Base-by-base conservation (phyloP, 1,284 basidiomycete species). In the Malassezia caprae region DNA sequence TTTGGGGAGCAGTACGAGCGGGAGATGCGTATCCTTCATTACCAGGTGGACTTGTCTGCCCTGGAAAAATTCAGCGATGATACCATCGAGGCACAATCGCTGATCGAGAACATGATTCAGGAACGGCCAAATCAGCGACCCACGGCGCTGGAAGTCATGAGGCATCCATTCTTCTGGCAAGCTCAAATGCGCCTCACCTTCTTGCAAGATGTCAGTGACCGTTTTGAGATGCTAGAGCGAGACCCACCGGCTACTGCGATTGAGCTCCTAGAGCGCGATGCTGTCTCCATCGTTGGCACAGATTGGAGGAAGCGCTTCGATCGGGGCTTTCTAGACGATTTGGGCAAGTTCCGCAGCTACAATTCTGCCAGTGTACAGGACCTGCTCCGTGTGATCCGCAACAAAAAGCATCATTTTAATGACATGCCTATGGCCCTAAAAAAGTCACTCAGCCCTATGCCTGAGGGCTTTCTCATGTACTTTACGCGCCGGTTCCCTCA, bases 341-440 rank as follows among this genome's bases (percentile, higher is more conserved):
- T 98, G 47, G 90, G 91, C 58, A 96, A 96, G 77, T 96, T 78
- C 80, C 90, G 67, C 91, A 96, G 69, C 76, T 98, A 98, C 75
- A 90, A 96, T 72, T 86, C 86, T 21, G 79, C 80, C 66, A 87
- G 85, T 40, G 86, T 98, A 6, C 86, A 94, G 64, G 94, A 98
- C 77, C 77, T 98, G 21, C 76, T 98, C 49, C 81, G 93, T 42
- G 94, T 91, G 1, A 78, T 98, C 72, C 80, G 94, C 58, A 98
- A 98, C 76, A 98, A 98, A 90, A 96, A 93, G 86, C 87, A 98
- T 67, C 93, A 98, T 74, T 96, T 94, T 72, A 93, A 96, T 77
- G 90, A 93, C 75, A 78, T 96, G 19, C 90, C 90, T 2, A 87
- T 90, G 52, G 83, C 85, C 57, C 86, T 90, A 37, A 90, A 89